Evolutionary conservation across 192 early-diverging fungal genomes (phyloP).

Genomic region (Backusella australiensis): DNA sequence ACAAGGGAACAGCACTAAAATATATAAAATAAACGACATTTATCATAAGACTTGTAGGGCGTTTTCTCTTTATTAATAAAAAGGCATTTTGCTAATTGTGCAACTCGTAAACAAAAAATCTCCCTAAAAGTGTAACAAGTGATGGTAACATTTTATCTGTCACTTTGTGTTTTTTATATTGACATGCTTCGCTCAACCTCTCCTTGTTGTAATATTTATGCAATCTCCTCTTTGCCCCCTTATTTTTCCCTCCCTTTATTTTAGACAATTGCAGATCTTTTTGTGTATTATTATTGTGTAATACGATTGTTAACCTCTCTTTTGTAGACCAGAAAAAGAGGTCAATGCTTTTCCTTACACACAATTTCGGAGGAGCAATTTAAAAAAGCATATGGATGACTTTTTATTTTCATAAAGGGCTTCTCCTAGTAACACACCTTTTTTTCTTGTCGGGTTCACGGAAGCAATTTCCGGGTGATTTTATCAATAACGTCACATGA

Average conservation of each 20-base stretch:
- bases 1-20: background rate
- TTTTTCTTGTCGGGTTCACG: background rate
- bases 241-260: background rate
- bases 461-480: constrained; percentile 6
- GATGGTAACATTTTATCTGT: background rate
- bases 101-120: background rate
- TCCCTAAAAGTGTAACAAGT: background rate
- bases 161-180: background rate
- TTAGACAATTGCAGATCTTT: background rate
- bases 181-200: background rate
- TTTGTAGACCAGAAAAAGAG: background rate
- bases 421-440: background rate
- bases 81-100: background rate
- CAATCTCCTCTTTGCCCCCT: background rate
- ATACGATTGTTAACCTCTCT: background rate
- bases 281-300: background rate
- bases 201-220: background rate
- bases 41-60: background rate
- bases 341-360: background rate
- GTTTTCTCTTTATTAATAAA: background rate
- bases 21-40: background rate
- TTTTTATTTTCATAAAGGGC: background rate
- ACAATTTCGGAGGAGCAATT: background rate
- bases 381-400: background rate
- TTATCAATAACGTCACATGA: background rate